Percentiles rank a stretch among this genome's conserved stretches.
phyloP scores from a whole-genome alignment of 139 green algal genomes.

The Raphidocelis subcapitata region DNA sequence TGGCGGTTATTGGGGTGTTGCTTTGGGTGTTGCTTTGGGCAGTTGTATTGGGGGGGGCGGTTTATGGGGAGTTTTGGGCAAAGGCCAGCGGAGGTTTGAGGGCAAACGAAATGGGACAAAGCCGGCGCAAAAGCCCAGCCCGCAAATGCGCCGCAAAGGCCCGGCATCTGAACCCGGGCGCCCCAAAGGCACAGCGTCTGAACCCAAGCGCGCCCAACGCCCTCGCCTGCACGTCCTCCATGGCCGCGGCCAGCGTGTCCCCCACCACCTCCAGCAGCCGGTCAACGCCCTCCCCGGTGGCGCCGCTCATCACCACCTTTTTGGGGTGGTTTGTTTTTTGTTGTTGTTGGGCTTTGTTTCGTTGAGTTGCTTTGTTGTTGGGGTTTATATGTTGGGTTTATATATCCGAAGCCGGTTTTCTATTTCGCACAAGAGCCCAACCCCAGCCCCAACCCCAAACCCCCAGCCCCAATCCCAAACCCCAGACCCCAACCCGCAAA shows the following conservation, averaged over 20 bases:
- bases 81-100: slow-evolving; percentile 25
- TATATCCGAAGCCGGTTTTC: no score
- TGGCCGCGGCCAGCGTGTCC: slow-evolving; percentile 43
- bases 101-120: not conserved
- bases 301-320: slow-evolving; percentile 59
- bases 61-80: slow-evolving; percentile 38
- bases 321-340: not conserved
- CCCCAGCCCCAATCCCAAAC: not conserved
- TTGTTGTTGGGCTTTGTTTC: not conserved
- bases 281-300: slow-evolving; percentile 72
- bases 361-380: not conserved
- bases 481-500: not conserved
- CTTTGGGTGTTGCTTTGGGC: not conserved
- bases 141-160: not conserved
- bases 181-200: not conserved
- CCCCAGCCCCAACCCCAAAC: no score
- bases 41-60: slow-evolving; percentile 26
- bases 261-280: slow-evolving; percentile 64
- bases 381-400: not conserved
- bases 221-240: slow-evolving; percentile 36
- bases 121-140: not conserved
- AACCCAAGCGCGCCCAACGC: not conserved
- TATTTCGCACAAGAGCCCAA: no score
- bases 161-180: not conserved
- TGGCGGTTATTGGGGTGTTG: not conserved